Evolutionary conservation across 257 asterid genomes (phyloP).

Genomic region (Nicotiana tabacum): DNA sequence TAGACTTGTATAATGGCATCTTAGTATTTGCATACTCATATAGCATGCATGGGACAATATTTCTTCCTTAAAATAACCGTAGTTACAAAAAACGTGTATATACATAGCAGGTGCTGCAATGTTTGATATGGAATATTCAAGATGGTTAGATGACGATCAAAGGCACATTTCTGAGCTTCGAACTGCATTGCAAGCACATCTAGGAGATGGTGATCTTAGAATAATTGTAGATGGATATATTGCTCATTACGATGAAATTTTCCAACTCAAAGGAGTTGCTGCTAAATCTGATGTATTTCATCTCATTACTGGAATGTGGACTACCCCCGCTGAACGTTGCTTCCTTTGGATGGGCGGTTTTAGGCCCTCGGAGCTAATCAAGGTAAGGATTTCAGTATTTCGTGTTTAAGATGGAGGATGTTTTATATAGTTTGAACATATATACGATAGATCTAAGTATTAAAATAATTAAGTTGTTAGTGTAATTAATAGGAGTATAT

Average conservation of each 20-base stretch:
- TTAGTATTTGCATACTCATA: too few relatives aligned
- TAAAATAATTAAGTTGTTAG: too few relatives aligned
- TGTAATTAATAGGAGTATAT: too few relatives aligned
- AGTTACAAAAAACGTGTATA: neutral
- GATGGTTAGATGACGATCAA: slow-evolving; percentile 90
- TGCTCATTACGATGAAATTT: slow-evolving; percentile 71
- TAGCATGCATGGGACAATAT: neutral
- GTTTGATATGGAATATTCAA: slow-evolving; percentile 87
- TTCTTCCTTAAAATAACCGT: neutral
- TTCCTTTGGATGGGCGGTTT: slow-evolving; percentile 97
- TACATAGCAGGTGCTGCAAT: slow-evolving; percentile 60
- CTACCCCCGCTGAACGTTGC: slow-evolving; percentile 80
- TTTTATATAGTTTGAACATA: neutral
- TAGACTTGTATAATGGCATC: too few relatives aligned
- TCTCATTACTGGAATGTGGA: slow-evolving; percentile 86
- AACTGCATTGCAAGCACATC: slow-evolving; percentile 68
- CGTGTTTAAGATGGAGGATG: neutral
- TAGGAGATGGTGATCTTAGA: slow-evolving; percentile 67
- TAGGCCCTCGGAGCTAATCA: slow-evolving; percentile 83
- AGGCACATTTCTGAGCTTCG: slow-evolving; percentile 81
- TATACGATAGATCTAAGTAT: too few relatives aligned
- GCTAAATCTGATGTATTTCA: slow-evolving; percentile 89
- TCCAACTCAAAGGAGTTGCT: slow-evolving; percentile 66
- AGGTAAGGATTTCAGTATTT: slow-evolving; percentile 32
- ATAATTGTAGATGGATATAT: slow-evolving; percentile 64